Evolutionary conservation across 257 asterid genomes (phyloP), one percentile per base, ranked within the genome.

Genomic region (Solanum appendiculatum): DNA sequence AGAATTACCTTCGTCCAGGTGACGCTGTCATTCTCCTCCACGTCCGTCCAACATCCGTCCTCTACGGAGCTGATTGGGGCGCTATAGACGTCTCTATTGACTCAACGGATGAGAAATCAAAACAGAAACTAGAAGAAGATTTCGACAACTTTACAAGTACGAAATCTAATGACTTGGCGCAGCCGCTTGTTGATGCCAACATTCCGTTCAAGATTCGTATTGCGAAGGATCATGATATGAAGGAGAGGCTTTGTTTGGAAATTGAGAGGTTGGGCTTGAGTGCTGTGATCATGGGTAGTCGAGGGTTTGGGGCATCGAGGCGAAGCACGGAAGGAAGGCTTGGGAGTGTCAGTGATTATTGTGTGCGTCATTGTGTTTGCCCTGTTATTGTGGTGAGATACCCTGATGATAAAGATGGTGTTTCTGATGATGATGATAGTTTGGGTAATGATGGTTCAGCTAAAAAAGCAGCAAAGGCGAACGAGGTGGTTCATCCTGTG

Each of bases 331-430:
- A 93, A 88, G 98, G 97, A 85, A 91, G 95, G 92, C 91, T 94
- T 54, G 98, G 98, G 75, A 94, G 97, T 88, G 97, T 94, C 29
- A 94, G 97, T 86, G 98, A 94, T 90, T 94, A 94, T 34, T 94
- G 98, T 15, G 95, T 94, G 88, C 94, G 90, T 58, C 98, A 93
- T 86, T 93, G 98, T 51, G 96, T 93, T 34, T 94, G 96, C 56
- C 98, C 98, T 16, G 93, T 94, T 40, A 94, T 94, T 5, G 98
- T 94, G 10, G 98, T 94, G 48, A 93, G 98, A 83, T 93, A 88
- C 63, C 91, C 93, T 1, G 96, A 93, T 85, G 96, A 93, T 27
- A 93, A 91, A 54, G 96, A 94, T 86, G 93, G 31, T 56, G 90
- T 5, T 37, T 27, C 90, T 0, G 96, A 92, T 85, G 96, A 20